These are phyloP conservation scores for Chlorokybus atmophyticus DNA, from an alignment of 139 green algal genomes.

Conservation along the genomic window DNA sequence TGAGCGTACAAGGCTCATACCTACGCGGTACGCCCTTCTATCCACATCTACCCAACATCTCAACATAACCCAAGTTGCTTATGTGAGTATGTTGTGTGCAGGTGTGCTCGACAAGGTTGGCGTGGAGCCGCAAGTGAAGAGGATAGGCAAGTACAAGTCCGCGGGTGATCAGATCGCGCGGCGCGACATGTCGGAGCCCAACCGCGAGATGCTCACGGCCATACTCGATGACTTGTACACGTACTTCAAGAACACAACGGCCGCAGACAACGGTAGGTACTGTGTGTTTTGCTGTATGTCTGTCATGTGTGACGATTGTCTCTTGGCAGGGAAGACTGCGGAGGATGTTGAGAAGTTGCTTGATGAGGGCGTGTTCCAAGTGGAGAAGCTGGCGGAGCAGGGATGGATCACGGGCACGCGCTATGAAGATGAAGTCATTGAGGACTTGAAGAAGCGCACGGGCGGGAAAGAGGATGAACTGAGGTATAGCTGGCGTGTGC, in stretches of 20 bases:
- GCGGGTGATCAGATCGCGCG: constrained; percentile 86
- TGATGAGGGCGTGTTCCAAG: constrained; percentile 61
- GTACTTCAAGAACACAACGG: constrained; percentile 36
- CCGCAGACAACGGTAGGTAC: constrained; percentile 42
- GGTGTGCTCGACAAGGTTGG: constrained; percentile 85
- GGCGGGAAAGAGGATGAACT: constrained; percentile 46
- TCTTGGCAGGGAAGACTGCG: constrained; percentile 13
- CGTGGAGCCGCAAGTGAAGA: constrained; percentile 71
- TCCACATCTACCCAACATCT: not conserved
- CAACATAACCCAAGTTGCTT: not conserved
- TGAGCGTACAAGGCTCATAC: constrained; percentile 50
- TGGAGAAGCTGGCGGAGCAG: constrained; percentile 32
- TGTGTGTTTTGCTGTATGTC: not conserved
- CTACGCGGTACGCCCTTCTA: constrained; percentile 13
- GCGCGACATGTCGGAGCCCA: constrained; percentile 58
- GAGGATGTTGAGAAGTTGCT: constrained; percentile 60
- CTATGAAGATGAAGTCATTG: constrained; percentile 77
- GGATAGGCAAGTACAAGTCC: constrained; percentile 76
- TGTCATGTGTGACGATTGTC: constrained; percentile 1
- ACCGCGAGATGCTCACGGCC: constrained; percentile 60
- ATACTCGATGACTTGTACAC: constrained; percentile 77
- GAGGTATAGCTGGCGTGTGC: no score
- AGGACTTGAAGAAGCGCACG: constrained; percentile 33
- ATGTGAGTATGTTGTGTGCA: not conserved
- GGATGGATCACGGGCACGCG: constrained; percentile 59